These are phyloP conservation scores for Mucor plumbeus DNA, from an alignment of 371 early-diverging fungal genomes.

Conservation along the genomic window DNA sequence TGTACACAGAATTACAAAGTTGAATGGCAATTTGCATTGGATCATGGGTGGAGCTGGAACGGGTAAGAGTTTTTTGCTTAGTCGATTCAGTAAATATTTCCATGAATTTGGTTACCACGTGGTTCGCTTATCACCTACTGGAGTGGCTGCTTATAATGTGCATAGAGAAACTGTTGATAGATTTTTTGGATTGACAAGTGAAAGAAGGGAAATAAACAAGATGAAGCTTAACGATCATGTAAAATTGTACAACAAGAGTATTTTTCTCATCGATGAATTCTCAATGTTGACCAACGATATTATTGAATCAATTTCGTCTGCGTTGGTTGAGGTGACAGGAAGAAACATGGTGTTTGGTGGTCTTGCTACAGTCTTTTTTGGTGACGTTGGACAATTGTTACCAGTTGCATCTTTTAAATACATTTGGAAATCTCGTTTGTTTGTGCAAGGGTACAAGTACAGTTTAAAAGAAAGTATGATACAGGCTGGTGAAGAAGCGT, in stretches of 20 bases:
- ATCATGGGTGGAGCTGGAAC: too few relatives aligned
- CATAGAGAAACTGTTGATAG: neutral
- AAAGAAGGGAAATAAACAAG: neutral
- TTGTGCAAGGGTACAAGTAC: too few relatives aligned
- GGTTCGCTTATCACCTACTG: slow-evolving; percentile 7
- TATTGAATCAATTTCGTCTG: neutral
- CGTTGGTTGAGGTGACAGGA: neutral
- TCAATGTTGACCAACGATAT: neutral
- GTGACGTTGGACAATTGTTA: slow-evolving; percentile 12
- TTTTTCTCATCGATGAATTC: slow-evolving; percentile 11
- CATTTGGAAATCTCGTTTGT: too few relatives aligned
- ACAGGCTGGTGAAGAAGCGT: too few relatives aligned
- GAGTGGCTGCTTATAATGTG: slow-evolving; percentile 10
- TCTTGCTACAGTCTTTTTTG: neutral
- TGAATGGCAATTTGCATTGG: too few relatives aligned
- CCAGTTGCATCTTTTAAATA: too few relatives aligned
- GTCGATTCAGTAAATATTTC: neutral
- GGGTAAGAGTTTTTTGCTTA: too few relatives aligned
- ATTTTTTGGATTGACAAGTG: slow-evolving; percentile 12
- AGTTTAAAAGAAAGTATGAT: too few relatives aligned
- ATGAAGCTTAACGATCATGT: neutral
- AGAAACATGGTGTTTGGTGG: neutral
- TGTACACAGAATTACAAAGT: too few relatives aligned
- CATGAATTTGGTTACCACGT: too few relatives aligned
- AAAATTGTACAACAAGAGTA: neutral